A percentile compares a stretch with the other conserved stretches of the same genome.
Conservation (phyloP, 345 rosid genomes). For the Euphorbia peplus region DNA sequence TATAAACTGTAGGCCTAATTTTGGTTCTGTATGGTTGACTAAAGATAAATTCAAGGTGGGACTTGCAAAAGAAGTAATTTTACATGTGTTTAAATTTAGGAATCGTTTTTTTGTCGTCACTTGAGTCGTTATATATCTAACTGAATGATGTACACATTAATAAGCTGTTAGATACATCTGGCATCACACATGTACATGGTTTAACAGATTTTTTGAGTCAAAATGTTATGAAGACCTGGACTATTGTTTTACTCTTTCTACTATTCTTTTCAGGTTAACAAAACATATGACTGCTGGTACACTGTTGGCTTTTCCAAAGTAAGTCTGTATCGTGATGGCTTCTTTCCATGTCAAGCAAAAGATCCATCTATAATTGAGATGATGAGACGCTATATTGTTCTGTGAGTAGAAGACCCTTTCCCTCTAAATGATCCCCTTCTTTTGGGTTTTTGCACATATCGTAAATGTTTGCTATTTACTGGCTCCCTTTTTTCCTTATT, state of each 20-base stretch:
- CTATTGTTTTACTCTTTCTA: not conserved
- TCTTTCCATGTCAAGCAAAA: conserved; percentile 67
- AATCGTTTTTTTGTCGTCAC: conserved; percentile 1
- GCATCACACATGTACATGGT: not conserved
- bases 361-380: conserved; percentile 60
- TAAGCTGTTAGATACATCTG: not conserved
- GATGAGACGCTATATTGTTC: conserved; percentile 41
- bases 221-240: not conserved
- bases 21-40: conserved; percentile 66
- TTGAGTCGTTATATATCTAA: not conserved
- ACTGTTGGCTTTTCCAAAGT: conserved; percentile 56
- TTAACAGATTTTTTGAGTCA: not conserved
- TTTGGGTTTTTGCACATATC: not conserved
- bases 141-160: not conserved
- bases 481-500: not conserved
- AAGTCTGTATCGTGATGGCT: conserved; percentile 59
- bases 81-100: not conserved
- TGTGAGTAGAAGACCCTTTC: conserved; percentile 49
- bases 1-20: conserved; percentile 74
- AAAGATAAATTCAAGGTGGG: conserved; percentile 78
- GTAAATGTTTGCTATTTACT: not conserved
- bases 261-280: conserved; percentile 55
- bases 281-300: conserved; percentile 94
- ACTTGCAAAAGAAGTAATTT: conserved; percentile 9
- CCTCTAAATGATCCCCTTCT: not conserved